Base-by-base conservation (phyloP, 768 basidiomycete species). In the Kwoniella pini region DNA sequence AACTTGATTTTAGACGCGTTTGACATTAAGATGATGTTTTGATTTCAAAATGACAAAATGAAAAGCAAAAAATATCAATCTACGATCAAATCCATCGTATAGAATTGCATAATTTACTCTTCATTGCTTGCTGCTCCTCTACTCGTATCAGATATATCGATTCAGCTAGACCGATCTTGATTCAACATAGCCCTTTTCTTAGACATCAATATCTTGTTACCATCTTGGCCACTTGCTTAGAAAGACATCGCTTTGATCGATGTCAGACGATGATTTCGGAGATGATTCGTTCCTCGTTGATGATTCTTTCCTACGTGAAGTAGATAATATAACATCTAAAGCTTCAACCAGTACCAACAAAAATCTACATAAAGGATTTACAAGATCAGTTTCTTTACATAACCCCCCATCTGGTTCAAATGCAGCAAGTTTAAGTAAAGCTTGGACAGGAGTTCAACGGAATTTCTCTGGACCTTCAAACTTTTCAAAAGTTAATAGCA, bases 261-360 rank as follows among this genome's bases (percentile, higher is more conserved):
- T 77, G 74, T 77, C 76, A n/a, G 76, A 77, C 60, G 65, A 66
- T 62, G 67, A 68, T 44, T 70, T 71, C 51, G 68, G 67, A 51
- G 70, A 71, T 46, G 70, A 73, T 49, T 56, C 60, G 19, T 67
- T 75, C 60, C 33, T 63, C 21, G 59, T 71, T 38, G 76, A 77
- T 42, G 74, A 67, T 38, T 65, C 64, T 2, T 68, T 71, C 57
- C 50, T 77, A 13, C 54, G 55, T 26, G 67, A 73, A 57, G 70
- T 77, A 39, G 76, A 77, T 49, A 54, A 45, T 21, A 68, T 76
- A 21, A 52, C 68, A 24, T 65, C 68, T 5, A 38, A 63, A 27
- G 66, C 66, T 30, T 54, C 42, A 39, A 28, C 36, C 15, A 36
- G 33, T 36, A 36, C 33, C 33, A 36, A 7, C 26, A 43, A 27